phyloP scores from a whole-genome alignment of 495 filamentous ascomycete species.

The Penicillium longicatenatum region DNA sequence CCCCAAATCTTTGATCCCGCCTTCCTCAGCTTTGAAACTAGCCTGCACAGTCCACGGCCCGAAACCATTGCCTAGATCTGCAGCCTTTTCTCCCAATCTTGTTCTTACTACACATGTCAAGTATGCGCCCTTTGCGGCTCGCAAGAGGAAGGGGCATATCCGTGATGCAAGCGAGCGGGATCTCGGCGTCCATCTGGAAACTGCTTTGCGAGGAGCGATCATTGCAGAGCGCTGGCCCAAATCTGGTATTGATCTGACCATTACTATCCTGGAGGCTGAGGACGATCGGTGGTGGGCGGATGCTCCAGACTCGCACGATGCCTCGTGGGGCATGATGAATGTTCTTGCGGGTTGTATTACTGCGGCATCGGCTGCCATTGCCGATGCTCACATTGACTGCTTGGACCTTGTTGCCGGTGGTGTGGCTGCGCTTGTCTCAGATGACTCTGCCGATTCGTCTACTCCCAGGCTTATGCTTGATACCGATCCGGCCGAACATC shows the following conservation, averaged over 20 bases:
- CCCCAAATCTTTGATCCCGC: conserved; percentile 47
- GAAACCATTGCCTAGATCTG: conserved; percentile 83
- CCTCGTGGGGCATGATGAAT: conserved; percentile 81
- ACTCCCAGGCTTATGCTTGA: conserved; percentile 69
- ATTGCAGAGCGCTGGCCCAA: conserved; percentile 96
- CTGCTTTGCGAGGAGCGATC: conserved; percentile 82
- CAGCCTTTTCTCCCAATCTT: conserved; percentile 85
- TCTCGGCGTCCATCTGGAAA: conserved; percentile 86
- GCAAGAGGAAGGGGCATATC: conserved; percentile 79
- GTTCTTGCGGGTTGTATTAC: conserved; percentile 91
- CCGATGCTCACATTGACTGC: conserved; percentile 94
- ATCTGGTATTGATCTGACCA: conserved; percentile 87
- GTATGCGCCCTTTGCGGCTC: conserved; percentile 91
- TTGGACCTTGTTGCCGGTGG: conserved; percentile 89
- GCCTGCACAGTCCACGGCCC: conserved; percentile 92
- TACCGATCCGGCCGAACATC: conserved; percentile 78
- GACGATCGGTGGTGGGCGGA: conserved; percentile 66
- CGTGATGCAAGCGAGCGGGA: conserved; percentile 86
- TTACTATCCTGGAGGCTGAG: conserved; percentile 92
- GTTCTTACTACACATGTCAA: conserved; percentile 91
- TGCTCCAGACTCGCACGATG: conserved; percentile 46
- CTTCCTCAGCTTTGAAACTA: conserved; percentile 75
- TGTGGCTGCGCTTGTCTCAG: conserved; percentile 74
- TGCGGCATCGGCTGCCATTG: conserved; percentile 91
- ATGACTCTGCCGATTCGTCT: conserved; percentile 37